Evolutionary conservation across 2,329 filamentous ascomycete species (phyloP), one percentile per base, ranked within the genome.

Genomic region (Colletotrichum trifolii): DNA sequence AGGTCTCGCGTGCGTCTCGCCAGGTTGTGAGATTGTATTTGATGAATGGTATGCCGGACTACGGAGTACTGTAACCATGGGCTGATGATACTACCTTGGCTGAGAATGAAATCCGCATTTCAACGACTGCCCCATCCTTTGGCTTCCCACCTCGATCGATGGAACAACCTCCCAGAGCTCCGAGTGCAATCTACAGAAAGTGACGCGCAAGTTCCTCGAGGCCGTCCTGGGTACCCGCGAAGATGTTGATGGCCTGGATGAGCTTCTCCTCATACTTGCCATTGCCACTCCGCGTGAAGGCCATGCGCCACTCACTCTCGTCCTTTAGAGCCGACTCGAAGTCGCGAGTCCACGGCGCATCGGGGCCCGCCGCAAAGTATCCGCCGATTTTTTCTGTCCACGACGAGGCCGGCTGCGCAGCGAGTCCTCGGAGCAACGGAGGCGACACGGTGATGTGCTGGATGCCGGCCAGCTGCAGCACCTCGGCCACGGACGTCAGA

Each of bases 401-500:
- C 0, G 71, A 58, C 4, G 76, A 71, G 6, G 73, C 69, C 0
- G 77, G 70, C 11, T 78, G 77, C 11, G 75, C 73, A 0, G 79
- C 76, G n/a, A 88, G 77, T 39, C 81, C 75, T 8, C 73, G 73
- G 34, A 90, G 75, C 2, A 89, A 73, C 1, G 74, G 75, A 0
- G 87, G 86, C 0, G 86, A 79, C 40, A 91, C 79, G 0, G 87
- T 89, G 25, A 90, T 83, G 71, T 88, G 84, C 42, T 87, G 77
- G 2, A 84, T 82, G 0, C 87, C 86, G 2, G 85, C 84, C 2
- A 90, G 77, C 49, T 77, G 77, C 77, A 87, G 83, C n/a, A 87
- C 83, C 69, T 91, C 86, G 2, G 84, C 80, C 1, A 82, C 79
- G 0, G 81, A 85, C 0, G 85, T 88, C 49, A 90, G 74, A 40